Evolutionary conservation across 1,139 yeast species (phyloP), one percentile per base, ranked within the genome.

Genomic region (Magnusiomyces tetraspermus): DNA sequence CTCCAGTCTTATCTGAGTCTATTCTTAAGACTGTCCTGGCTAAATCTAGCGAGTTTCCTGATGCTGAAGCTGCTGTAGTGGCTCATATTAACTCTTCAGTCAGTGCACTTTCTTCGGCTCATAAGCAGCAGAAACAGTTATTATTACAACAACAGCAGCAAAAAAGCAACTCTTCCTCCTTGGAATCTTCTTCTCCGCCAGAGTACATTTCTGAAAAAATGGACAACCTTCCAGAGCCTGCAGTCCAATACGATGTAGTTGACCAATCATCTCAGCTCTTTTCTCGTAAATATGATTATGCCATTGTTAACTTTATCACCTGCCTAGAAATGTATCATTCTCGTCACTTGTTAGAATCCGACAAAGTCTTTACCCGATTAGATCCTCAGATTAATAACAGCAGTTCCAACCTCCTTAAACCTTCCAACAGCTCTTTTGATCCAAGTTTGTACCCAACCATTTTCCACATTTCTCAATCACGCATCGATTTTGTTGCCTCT

Each of bases 381-480:
- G 13, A 30, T 30, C 11, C 33, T 13, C 8, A 13, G 8, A 8
- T 30, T 30, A 30, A 30, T 13, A 13, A 30, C 33, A 30, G 33
- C 33, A 6, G 11, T 28, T 6, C 33, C 11, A 28, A 28, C 11
- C 11, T 11, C 11, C 33, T 8, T 11, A 6, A 28, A 28, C 6
- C 6, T 11, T 8, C 6, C 11, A 28, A 17, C 11, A 23, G 13
- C 30, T 15, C 45, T 17, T 26, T 43, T 43, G 36, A 43, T 23
- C 19, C 46, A 17, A 19, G 24, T 5, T 15, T 15, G 10, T 33
- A 49, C 15, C 28, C 41, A 15, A 33, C 47, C 15, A 44, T 52
- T 23, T 52, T 52, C 26, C 40, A 52, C 21, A 24, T 52, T 22
- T 26, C 55, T 22, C 38, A 36, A n/a, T 40, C 22, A 15, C 46